Base-by-base conservation (phyloP, 179 eudicot species). In the Amaranthus tricolor region DNA sequence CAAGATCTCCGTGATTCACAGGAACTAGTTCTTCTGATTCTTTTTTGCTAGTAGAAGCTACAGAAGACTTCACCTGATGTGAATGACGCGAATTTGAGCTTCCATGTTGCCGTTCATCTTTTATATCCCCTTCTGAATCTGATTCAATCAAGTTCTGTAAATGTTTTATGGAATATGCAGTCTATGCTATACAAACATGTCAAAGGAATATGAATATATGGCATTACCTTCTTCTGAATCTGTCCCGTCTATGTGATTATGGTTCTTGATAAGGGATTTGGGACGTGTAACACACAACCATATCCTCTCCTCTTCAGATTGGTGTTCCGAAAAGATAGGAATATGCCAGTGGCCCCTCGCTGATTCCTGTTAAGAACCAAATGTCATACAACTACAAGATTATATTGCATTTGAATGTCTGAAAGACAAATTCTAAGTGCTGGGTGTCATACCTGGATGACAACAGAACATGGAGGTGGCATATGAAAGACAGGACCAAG, bases 381-480 rank as follows among this genome's bases (percentile, higher is more conserved):
- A 50, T 44, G 49, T 12, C 52, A 76, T 24, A 47, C 17, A 56
- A n/a, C 62, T 31, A 31, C 12, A 53, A 6, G 43, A 43, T 5
- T 12, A 15, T 52, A 53, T 24, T 31, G 11, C 6, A 17, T 5
- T 31, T 66, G 44, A 43, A 68, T 10, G 15, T 40, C 7, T 45
- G 9, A 54, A 47, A 47, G 10, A 45, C 44, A 57, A 66, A 45
- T 19, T 50, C 64, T 49, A 24, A 66, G 10, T 21, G 59, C 6
- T 48, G 53, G 47, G 55, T 59, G 21, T 65, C 82, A 57, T 69
- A 92, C 98, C 97, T 94, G 97, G 76, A 94, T 92, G 47, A 94
- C 94, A 72, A 92, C 88, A 54, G 98, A 92, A 77, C 87, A 94
- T 52, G 96, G 96, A 68, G 97, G 98, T 13, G 98, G 98, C 98